Evolutionary conservation across 768 basidiomycete species (phyloP).

Genomic region (Termitomyces titanicus): DNA sequence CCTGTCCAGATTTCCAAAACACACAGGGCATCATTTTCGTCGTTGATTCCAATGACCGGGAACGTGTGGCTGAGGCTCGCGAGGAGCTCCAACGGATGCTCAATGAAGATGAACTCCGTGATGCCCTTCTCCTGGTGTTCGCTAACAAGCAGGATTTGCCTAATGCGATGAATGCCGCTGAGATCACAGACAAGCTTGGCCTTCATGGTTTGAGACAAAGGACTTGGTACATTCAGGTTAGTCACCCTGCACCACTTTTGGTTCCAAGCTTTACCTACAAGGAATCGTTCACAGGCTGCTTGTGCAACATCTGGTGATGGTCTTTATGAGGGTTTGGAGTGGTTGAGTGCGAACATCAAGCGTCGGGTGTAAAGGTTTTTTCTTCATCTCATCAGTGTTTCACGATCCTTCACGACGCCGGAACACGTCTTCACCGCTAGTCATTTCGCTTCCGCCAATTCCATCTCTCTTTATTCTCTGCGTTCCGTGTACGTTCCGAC

Average conservation of each 20-base stretch:
- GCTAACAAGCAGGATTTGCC: slow-evolving; percentile 99
- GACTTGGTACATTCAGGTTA: slow-evolving; percentile 96
- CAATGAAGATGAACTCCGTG: slow-evolving; percentile 98
- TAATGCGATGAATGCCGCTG: slow-evolving; percentile 98
- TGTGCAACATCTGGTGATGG: slow-evolving; percentile 99
- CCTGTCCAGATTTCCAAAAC: slow-evolving; percentile 93
- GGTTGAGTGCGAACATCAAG: slow-evolving; percentile 91
- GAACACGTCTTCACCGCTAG: slow-evolving; percentile 47
- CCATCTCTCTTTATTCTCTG: slow-evolving; percentile 29
- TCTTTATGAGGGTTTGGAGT: slow-evolving; percentile 97
- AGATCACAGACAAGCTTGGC: slow-evolving; percentile 99
- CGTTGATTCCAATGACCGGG: slow-evolving; percentile 98
- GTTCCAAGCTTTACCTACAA: slow-evolving; percentile 13
- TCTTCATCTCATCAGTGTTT: slow-evolving; percentile 43
- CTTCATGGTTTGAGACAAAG: slow-evolving; percentile 96
- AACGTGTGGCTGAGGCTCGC: slow-evolving; percentile 98
- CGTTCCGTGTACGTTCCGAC: slow-evolving; percentile 29
- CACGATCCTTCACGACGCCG: slow-evolving; percentile 59
- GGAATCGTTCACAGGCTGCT: slow-evolving; percentile 62
- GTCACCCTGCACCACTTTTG: slow-evolving; percentile 21
- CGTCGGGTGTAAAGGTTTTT: slow-evolving; percentile 60
- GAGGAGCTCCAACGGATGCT: slow-evolving; percentile 99
- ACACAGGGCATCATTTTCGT: slow-evolving; percentile 99
- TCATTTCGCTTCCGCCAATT: slow-evolving; percentile 34
- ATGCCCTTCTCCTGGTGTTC: slow-evolving; percentile 97